Percentiles rank a stretch among this genome's conserved stretches.
These are phyloP conservation scores for Boletus sp. DNA, from an alignment of 768 basidiomycete genomes.

Conservation along the genomic window DNA sequence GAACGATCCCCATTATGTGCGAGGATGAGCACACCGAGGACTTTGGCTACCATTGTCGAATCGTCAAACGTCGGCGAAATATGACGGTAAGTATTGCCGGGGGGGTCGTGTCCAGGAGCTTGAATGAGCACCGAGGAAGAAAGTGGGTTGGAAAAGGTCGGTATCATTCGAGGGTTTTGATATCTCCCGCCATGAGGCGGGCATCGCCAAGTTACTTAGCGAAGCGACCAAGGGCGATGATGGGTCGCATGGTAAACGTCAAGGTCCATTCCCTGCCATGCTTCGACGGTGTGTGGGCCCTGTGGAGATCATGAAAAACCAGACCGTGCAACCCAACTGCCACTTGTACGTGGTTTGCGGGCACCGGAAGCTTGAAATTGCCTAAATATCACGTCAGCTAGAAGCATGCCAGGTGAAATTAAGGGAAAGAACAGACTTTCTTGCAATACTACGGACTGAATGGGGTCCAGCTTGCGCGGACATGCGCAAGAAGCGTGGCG, in stretches of 20 bases:
- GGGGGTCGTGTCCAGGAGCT: neutral
- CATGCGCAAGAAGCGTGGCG: conserved; percentile 27
- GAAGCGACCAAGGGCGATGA: conserved; percentile 31
- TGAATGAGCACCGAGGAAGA: conserved; percentile 1
- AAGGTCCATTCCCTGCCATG: conserved; percentile 28
- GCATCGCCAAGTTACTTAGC: conserved; percentile 27
- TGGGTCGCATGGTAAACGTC: conserved; percentile 19
- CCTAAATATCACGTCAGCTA: conserved; percentile 26
- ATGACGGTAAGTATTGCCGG: neutral
- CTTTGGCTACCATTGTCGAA: conserved; percentile 26
- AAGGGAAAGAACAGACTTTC: conserved; percentile 20
- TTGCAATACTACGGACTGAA: conserved; percentile 11
- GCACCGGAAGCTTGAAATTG: conserved; percentile 20
- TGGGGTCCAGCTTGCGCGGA: conserved; percentile 19
- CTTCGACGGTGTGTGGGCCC: conserved; percentile 20
- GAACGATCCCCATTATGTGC: conserved; percentile 74
- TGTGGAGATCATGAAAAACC: conserved; percentile 17
- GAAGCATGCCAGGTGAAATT: conserved; percentile 17
- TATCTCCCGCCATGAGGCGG: conserved; percentile 27
- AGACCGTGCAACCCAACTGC: conserved; percentile 13
- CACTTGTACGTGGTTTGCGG: conserved; percentile 25
- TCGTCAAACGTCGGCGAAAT: conserved; percentile 12
- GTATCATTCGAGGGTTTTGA: conserved; percentile 25
- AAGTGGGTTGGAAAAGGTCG: conserved; percentile 10
- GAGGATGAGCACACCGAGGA: conserved; percentile 75